Evolutionary conservation across 2,329 filamentous ascomycete species (phyloP).

Genomic region (Lojkania enalia): DNA sequence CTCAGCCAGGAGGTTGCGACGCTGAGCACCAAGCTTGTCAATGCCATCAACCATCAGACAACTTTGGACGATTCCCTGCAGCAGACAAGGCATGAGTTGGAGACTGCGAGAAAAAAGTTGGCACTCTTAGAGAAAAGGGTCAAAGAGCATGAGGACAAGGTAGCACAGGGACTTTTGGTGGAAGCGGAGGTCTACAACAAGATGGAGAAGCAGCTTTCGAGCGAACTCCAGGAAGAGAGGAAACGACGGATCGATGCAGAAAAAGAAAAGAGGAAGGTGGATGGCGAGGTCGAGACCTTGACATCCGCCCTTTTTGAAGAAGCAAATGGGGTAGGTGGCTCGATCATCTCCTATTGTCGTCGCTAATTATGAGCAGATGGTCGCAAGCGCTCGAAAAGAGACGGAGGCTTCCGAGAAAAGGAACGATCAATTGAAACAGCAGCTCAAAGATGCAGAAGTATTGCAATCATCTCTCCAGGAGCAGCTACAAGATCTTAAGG

Average conservation of each 20-base stretch:
- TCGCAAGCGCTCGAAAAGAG: conserved; percentile 83
- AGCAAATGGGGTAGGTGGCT: conserved; percentile 72
- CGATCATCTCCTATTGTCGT: not conserved
- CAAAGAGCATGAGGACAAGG: conserved; percentile 68
- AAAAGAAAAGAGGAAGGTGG: conserved; percentile 80
- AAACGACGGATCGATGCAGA: conserved; percentile 49
- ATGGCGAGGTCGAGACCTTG: conserved; percentile 86
- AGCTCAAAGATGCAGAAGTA: conserved; percentile 83
- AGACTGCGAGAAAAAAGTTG: conserved; percentile 69
- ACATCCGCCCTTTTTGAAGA: conserved; percentile 96
- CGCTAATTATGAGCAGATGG: conserved; percentile 65
- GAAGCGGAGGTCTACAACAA: conserved; percentile 72
- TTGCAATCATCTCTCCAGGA: conserved; percentile 90
- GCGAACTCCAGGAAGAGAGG: conserved; percentile 49
- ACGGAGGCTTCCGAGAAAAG: conserved; percentile 79
- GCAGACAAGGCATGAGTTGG: conserved; percentile 80
- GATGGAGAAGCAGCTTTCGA: conserved; percentile 46
- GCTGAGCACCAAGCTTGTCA: conserved; percentile 92
- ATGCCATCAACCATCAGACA: conserved; percentile 96
- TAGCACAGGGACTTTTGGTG: conserved; percentile 75
- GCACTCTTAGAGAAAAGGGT: conserved; percentile 69
- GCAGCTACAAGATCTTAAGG: conserved; percentile 87
- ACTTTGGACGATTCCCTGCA: conserved; percentile 86
- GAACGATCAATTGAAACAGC: conserved; percentile 83
- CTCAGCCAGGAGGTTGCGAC: conserved; percentile 79